A percentile compares a stretch with the other conserved stretches of the same genome.
These are phyloP conservation scores for Chytridium lagenaria DNA, from an alignment of 371 early-diverging fungal species.

Conservation along the genomic window DNA sequence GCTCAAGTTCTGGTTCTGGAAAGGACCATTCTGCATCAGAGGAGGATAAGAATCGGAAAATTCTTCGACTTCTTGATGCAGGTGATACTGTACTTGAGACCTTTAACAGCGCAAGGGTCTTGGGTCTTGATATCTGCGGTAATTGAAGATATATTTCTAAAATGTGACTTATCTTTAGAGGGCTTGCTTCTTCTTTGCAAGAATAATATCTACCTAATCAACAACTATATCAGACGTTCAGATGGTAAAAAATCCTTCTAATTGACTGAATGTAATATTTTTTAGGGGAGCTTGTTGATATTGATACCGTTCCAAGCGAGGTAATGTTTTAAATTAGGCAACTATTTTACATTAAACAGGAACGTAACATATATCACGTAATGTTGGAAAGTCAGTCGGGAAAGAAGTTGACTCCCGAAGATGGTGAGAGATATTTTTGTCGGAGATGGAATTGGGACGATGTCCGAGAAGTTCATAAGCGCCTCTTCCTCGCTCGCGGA, in stretches of 20 bases:
- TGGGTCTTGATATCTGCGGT: constrained; percentile 74
- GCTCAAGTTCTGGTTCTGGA: constrained; percentile 11
- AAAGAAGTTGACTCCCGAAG: constrained; percentile 56
- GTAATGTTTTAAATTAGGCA: constrained; percentile 29
- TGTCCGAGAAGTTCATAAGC: constrained; percentile 75
- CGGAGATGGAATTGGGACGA: constrained; percentile 61
- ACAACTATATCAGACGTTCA: constrained; percentile 72
- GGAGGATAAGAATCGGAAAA: constrained; percentile 76
- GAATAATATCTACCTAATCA: constrained; percentile 75
- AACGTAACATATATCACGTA: constrained; percentile 60
- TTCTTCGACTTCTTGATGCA: constrained; percentile 71
- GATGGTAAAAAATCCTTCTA: constrained; percentile 55
- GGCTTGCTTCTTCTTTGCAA: constrained; percentile 74
- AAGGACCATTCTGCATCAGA: constrained; percentile 37
- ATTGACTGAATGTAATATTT: neutral
- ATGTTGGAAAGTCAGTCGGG: constrained; percentile 54
- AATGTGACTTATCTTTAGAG: constrained; percentile 48
- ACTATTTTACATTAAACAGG: constrained; percentile 40
- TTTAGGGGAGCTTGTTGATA: constrained; percentile 71
- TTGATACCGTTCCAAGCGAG: constrained; percentile 70
- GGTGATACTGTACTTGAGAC: constrained; percentile 76
- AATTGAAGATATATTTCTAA: constrained; percentile 11
- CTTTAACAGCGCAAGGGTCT: constrained; percentile 74
- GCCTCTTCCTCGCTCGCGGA: constrained; percentile 72
- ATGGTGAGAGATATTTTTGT: constrained; percentile 44